These are phyloP conservation scores for Pichia nakasei DNA, from an alignment of 805 yeast species.

Conservation along the genomic window DNA sequence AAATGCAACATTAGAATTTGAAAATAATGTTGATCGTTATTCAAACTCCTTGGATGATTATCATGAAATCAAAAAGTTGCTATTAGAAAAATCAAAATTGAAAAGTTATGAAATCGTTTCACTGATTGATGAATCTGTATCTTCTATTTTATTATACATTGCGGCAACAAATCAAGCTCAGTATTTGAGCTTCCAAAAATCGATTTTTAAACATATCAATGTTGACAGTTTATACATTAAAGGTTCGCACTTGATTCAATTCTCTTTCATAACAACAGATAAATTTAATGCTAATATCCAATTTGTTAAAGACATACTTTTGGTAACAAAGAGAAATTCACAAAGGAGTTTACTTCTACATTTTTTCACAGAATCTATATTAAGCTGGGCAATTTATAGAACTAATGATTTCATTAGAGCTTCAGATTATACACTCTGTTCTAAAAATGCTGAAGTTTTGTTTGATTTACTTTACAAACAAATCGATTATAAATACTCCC, in stretches of 20 bases:
- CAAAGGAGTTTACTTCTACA: conserved; percentile 38
- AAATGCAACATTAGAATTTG: neutral
- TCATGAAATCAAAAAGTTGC: conserved; percentile 8
- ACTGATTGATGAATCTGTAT: conserved; percentile 31
- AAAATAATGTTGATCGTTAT: neutral
- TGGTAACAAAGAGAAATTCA: conserved; percentile 32
- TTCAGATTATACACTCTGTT: conserved; percentile 8
- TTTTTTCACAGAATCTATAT: conserved; percentile 37
- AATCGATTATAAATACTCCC: conserved; percentile 23
- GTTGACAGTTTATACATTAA: conserved; percentile 32
- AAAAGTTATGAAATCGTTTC: conserved; percentile 17
- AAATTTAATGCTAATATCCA: conserved; percentile 31
- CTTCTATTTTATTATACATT: conserved; percentile 34
- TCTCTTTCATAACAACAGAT: conserved; percentile 32
- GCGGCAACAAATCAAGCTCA: conserved; percentile 44
- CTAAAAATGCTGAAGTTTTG: conserved; percentile 25
- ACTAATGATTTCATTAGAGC: conserved; percentile 35
- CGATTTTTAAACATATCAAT: conserved; percentile 23
- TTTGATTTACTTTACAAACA: conserved; percentile 28
- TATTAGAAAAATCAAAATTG: conserved; percentile 1
- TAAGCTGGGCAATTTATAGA: conserved; percentile 42
- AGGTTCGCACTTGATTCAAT: conserved; percentile 37
- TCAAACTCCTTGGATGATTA: conserved; percentile 3
- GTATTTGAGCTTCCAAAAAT: conserved; percentile 28
- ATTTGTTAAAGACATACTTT: conserved; percentile 30